A percentile compares a stretch with the other conserved stretches of the same genome.
Evolutionary conservation across 2,329 filamentous ascomycete species (phyloP).

Genomic region (Daldinia sp.): DNA sequence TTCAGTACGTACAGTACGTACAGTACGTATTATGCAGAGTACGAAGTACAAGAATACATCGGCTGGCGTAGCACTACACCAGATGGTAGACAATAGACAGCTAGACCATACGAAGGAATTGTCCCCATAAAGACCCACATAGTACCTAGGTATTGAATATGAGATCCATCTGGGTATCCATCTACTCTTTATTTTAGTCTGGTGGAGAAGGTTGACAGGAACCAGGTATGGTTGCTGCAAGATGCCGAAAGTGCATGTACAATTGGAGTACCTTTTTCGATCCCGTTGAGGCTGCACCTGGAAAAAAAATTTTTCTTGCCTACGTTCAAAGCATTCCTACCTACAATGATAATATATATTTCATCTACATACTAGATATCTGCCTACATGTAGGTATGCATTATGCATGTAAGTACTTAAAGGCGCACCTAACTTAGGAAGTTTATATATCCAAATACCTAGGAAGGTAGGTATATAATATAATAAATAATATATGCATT

Average conservation of each 20-base stretch:
- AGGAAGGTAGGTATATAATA: neutral
- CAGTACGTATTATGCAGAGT: no score
- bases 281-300: slow-evolving; percentile 19
- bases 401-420: neutral
- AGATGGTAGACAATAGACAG: no score
- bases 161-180: neutral
- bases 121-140: neutral
- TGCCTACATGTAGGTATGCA: neutral
- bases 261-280: slow-evolving; percentile 13
- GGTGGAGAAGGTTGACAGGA: slow-evolving; percentile 31
- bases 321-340: no score
- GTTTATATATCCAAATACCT: neutral
- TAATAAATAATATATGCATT: neutral
- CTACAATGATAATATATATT: no score
- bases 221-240: slow-evolving; percentile 29
- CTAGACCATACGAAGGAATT: no score
- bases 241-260: slow-evolving; percentile 30
- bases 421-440: neutral
- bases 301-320: neutral
- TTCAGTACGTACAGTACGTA: neutral
- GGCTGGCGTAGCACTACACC: slow-evolving; percentile 9
- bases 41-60: neutral
- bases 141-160: no score
- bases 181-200: slow-evolving; percentile 22
- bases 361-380: no score